Percentiles rank a stretch among this genome's conserved stretches.
These are phyloP conservation scores for Malus sieversii DNA, from an alignment of 306 rosid species.

Conservation along the genomic window DNA sequence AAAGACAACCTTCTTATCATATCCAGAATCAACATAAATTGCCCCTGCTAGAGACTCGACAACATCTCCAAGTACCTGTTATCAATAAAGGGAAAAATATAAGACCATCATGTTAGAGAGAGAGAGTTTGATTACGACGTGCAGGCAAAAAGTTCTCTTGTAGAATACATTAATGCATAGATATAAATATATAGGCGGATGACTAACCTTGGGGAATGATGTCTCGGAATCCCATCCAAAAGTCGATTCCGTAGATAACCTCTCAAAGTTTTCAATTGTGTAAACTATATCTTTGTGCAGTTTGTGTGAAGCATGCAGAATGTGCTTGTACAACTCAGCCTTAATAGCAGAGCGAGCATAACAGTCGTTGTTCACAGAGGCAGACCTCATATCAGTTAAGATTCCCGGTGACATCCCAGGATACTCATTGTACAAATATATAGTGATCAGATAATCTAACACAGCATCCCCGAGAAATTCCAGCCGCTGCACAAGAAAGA, in stretches of 20 bases:
- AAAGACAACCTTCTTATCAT: constrained; percentile 41
- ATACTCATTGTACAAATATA: constrained; percentile 43
- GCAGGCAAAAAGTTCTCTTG: background rate
- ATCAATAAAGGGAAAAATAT: background rate
- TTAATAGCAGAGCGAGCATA: constrained; percentile 60
- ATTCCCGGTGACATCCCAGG: constrained; percentile 61
- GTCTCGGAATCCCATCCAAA: constrained; percentile 68
- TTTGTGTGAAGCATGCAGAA: constrained; percentile 48
- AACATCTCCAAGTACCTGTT: constrained; percentile 74
- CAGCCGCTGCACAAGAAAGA: constrained; percentile 46
- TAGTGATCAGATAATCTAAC: constrained; percentile 59
- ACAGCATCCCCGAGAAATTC: constrained; percentile 78
- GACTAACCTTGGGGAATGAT: constrained; percentile 68
- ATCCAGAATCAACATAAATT: constrained; percentile 62
- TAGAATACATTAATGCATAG: background rate
- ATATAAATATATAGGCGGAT: too few species aligned
- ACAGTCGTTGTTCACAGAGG: constrained; percentile 68
- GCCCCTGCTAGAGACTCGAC: constrained; percentile 86
- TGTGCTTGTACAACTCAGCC: constrained; percentile 49
- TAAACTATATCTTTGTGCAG: constrained; percentile 43
- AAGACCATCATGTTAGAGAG: background rate
- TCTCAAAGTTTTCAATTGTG: constrained; percentile 23
- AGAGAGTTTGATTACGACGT: too few species aligned
- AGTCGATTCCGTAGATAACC: constrained; percentile 29
- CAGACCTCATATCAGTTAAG: constrained; percentile 76